These are phyloP conservation scores for Scutellaria baicalensis DNA, from an alignment of 257 asterid species.

Conservation along the genomic window DNA sequence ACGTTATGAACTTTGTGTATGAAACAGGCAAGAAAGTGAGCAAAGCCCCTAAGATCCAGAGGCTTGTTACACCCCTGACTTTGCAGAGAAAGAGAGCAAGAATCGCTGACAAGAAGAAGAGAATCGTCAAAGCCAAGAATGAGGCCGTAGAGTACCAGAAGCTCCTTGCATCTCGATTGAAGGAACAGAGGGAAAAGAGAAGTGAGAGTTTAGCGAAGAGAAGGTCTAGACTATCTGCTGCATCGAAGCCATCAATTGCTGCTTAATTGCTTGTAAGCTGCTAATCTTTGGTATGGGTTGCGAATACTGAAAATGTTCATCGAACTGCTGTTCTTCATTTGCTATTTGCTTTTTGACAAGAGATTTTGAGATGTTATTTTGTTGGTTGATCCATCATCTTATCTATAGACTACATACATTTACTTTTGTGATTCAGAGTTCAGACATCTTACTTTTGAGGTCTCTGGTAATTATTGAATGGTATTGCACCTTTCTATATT, in stretches of 20 bases:
- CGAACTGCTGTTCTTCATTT: background rate
- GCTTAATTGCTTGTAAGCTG: constrained; percentile 17
- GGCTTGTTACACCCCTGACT: constrained; percentile 78
- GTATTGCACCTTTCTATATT: too few relatives aligned
- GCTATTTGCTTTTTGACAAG: background rate
- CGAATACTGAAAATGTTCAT: background rate
- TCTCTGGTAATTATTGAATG: too few relatives aligned
- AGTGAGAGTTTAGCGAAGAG: constrained; percentile 79
- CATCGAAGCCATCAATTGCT: constrained; percentile 38
- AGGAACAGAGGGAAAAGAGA: constrained; percentile 74
- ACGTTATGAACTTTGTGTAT: background rate
- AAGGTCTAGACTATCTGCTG: constrained; percentile 56
- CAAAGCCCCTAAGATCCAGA: constrained; percentile 78
- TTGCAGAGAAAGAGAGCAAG: constrained; percentile 79
- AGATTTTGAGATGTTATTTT: constrained; percentile 2
- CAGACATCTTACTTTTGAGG: too few relatives aligned
- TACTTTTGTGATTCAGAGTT: background rate
- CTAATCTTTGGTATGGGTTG: background rate
- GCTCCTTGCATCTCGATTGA: constrained; percentile 62
- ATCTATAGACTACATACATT: background rate
- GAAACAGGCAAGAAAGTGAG: constrained; percentile 58
- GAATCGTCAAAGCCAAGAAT: constrained; percentile 62
- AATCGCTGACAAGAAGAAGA: constrained; percentile 71
- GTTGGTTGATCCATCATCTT: background rate
- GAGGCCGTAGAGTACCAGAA: constrained; percentile 77